Base-by-base conservation (phyloP, 2,329 filamentous ascomycete species). In the Hypoxylon sp. region DNA sequence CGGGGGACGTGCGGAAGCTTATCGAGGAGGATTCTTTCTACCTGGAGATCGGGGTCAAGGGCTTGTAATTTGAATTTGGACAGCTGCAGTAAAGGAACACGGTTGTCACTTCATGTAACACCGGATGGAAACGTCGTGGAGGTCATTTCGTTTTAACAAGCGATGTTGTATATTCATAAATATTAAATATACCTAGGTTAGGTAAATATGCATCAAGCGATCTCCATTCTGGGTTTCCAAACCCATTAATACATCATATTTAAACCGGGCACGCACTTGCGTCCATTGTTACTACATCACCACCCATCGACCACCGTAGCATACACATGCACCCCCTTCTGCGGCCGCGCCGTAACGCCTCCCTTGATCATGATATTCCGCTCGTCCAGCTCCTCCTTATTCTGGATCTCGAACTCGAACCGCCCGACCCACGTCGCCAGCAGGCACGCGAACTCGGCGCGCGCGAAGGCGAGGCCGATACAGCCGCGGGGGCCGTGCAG, bases 401-500 rank as follows among this genome's bases (percentile, higher is more conserved):
- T 79, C 64, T 76, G 75, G 56, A 89, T 73, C 68, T 79, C 79
- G 74, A 89, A 88, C 73, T 88, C 84, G 76, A 96, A 97, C 37
- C 86, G 83, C 0, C 93, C 93, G 3, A 94, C 84, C 83, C 91
- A 88, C 7, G 87, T 84, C 20, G 93, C 93, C 48, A 97, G 74
- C 65, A 97, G 79, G 73, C 91, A 94, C 7, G 92, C 92, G 77
- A 97, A 91, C 81, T 97, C 94, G 0, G 90, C 87, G 74, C 88
- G 90, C 0, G 94, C 91, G 78, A 97, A 97, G 1, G 83, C 82
- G 76, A 89, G 85, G 0, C 93, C 94, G 70, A 97, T 97, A 74
- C 94, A 97, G 73, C 89, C 91, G 55, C 93, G 82, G 1, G 93
- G 93, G 0, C 94, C 94, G 74, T 97, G 92, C 61, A 97, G 76